Evolutionary conservation across 192 early-diverging fungal genomes (phyloP).

Genomic region (Allomyces arbusculus): DNA sequence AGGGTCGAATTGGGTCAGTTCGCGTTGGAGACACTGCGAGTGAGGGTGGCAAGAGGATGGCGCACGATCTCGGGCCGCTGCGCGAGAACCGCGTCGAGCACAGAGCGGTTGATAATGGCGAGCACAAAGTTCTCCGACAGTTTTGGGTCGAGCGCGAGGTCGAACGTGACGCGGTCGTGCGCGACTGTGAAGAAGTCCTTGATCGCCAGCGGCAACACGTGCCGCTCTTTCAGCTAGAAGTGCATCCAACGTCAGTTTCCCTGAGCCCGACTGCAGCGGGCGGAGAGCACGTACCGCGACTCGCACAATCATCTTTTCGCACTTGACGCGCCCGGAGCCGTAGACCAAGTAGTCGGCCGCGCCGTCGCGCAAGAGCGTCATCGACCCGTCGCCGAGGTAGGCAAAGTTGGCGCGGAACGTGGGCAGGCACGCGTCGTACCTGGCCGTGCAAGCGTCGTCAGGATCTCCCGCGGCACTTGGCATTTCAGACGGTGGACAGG

Average conservation of each 20-base stretch:
- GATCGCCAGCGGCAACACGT: background rate
- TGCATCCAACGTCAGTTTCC: background rate
- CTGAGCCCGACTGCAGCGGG: background rate
- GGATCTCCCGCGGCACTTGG: background rate
- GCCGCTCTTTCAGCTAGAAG: background rate
- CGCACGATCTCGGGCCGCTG: background rate
- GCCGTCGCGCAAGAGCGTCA: background rate
- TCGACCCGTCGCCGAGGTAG: background rate
- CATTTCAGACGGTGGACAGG: background rate
- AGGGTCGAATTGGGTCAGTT: no score
- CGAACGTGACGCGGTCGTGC: background rate
- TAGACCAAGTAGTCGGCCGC: background rate
- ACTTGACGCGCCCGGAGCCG: background rate
- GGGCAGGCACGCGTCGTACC: background rate
- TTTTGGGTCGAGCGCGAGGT: background rate
- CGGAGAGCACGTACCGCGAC: background rate
- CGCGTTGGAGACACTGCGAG: background rate
- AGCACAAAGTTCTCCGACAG: background rate
- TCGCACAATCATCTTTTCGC: background rate
- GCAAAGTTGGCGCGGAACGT: background rate
- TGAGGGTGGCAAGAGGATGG: background rate
- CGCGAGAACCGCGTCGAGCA: background rate
- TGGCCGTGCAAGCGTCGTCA: background rate
- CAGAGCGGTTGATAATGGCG: background rate
- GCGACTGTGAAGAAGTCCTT: background rate